These are phyloP conservation scores for Fusarium caatingaense DNA, from an alignment of 2,329 filamentous ascomycete genomes.

Conservation along the genomic window DNA sequence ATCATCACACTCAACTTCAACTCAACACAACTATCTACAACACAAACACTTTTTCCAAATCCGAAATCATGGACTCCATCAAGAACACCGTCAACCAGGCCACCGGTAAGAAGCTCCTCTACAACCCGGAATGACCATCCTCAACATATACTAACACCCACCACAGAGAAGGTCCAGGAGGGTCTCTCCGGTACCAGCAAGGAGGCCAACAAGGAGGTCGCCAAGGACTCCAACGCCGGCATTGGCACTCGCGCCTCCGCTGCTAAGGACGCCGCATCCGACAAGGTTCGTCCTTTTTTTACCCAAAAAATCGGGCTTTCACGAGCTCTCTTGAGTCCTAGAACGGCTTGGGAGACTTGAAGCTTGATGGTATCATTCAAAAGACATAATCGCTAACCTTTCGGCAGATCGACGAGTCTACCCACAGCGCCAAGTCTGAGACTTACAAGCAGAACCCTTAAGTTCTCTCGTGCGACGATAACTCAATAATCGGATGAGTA, in stretches of 20 bases:
- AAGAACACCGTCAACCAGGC: conserved; percentile 69
- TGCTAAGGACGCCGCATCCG: conserved; percentile 61
- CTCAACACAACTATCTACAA: conserved; percentile 13
- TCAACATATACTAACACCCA: neutral
- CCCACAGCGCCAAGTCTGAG: conserved; percentile 55
- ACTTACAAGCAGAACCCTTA: conserved; percentile 58
- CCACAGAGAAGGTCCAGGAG: conserved; percentile 68
- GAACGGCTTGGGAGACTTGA: neutral
- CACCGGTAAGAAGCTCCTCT: conserved; percentile 11
- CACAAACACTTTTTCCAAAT: conserved; percentile 13
- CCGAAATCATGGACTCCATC: conserved; percentile 60
- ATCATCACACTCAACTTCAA: conserved; percentile 23
- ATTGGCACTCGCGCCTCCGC: conserved; percentile 64
- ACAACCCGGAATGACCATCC: conserved; percentile 60
- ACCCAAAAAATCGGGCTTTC: neutral
- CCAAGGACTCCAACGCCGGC: conserved; percentile 68
- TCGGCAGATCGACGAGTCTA: conserved; percentile 49
- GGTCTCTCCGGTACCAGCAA: conserved; percentile 67
- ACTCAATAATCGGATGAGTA: neutral
- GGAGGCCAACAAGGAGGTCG: conserved; percentile 76
- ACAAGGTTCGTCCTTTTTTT: conserved; percentile 51
- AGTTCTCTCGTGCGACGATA: conserved; percentile 14
- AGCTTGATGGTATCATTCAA: neutral
- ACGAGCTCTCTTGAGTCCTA: neutral
- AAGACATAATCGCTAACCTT: neutral